Conservation (phyloP, 23 red algal genomes). For the Gracilaria gracilis region DNA sequence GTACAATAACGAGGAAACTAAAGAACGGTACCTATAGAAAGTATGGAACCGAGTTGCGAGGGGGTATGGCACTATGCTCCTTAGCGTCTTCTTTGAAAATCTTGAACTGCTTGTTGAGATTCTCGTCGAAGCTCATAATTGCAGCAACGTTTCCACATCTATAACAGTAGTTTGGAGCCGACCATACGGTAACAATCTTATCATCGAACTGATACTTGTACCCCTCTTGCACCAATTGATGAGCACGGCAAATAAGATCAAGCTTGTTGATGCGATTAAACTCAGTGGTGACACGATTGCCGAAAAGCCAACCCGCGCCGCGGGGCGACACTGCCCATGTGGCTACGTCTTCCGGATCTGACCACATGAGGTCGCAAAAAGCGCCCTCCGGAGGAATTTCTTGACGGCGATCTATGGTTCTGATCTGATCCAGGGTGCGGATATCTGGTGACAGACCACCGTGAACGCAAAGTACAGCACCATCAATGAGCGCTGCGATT, state of each 20-base stretch:
- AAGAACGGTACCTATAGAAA: constrained; percentile 78
- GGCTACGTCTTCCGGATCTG: constrained; percentile 97
- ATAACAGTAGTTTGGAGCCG: constrained; percentile 99
- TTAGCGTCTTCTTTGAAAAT: constrained; percentile 97
- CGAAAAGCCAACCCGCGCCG: constrained; percentile 99
- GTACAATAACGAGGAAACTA: constrained; percentile 21
- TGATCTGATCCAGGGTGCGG: constrained; percentile 97
- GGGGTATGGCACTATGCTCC: constrained; percentile 87
- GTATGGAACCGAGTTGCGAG: constrained; percentile 84
- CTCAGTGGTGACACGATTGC: constrained; percentile 89
- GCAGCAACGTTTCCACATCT: constrained; percentile 99
- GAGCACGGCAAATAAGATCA: constrained; percentile 97
- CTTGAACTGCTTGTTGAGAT: constrained; percentile 94
- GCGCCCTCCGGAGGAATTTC: constrained; percentile 99
- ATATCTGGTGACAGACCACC: constrained; percentile 99
- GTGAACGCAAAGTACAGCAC: constrained; percentile 94
- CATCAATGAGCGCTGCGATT: constrained; percentile 96
- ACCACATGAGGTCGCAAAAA: constrained; percentile 99
- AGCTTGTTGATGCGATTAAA: constrained; percentile 99
- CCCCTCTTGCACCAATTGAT: constrained; percentile 99
- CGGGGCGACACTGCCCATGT: constrained; percentile 98
- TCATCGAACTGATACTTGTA: constrained; percentile 99
- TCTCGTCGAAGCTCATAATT: constrained; percentile 95
- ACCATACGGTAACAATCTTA: constrained; percentile 98
- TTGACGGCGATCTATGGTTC: constrained; percentile 96